phyloP scores from a whole-genome alignment of 176 grass and related monocot genomes.

The Musa schizocarpa region DNA sequence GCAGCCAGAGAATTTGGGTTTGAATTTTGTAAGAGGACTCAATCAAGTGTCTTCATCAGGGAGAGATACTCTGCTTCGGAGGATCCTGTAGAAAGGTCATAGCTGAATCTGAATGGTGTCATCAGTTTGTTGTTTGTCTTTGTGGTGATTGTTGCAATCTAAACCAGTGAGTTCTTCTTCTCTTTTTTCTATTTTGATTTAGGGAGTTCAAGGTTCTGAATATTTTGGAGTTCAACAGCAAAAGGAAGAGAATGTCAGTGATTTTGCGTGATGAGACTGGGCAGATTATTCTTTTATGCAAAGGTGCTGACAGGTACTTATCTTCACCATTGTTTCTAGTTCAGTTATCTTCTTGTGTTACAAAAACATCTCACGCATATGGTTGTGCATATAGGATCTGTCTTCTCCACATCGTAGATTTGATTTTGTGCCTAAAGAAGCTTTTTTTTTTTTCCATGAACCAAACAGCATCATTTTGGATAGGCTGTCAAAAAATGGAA shows the following conservation, averaged over 20 bases:
- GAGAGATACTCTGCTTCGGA: constrained; percentile 64
- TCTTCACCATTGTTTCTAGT: constrained; percentile 8
- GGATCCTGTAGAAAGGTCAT: constrained; percentile 54
- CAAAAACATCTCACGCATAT: constrained; percentile 3
- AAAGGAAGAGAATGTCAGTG: constrained; percentile 96
- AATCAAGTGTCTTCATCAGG: constrained; percentile 66
- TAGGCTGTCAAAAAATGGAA: constrained; percentile 84
- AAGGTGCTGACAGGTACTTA: constrained; percentile 80
- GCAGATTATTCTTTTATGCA: constrained; percentile 83
- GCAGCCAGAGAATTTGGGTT: constrained; percentile 93
- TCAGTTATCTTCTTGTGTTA: neutral
- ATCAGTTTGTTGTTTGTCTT: neutral
- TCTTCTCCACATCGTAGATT: too few species aligned
- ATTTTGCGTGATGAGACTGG: constrained; percentile 78
- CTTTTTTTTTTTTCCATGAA: constrained; percentile 9
- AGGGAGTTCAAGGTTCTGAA: constrained; percentile 99
- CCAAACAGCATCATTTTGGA: constrained; percentile 77
- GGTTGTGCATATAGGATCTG: neutral
- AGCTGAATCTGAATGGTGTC: constrained; percentile 17
- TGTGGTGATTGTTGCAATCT: neutral
- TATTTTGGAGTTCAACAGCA: constrained; percentile 95
- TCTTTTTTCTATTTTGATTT: constrained; percentile 12
- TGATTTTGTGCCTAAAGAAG: constrained; percentile 12
- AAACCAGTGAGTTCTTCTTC: constrained; percentile 6
- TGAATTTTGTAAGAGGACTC: constrained; percentile 90